phyloP scores from a whole-genome alignment of 768 basidiomycete genomes.

The Panus rudis region DNA sequence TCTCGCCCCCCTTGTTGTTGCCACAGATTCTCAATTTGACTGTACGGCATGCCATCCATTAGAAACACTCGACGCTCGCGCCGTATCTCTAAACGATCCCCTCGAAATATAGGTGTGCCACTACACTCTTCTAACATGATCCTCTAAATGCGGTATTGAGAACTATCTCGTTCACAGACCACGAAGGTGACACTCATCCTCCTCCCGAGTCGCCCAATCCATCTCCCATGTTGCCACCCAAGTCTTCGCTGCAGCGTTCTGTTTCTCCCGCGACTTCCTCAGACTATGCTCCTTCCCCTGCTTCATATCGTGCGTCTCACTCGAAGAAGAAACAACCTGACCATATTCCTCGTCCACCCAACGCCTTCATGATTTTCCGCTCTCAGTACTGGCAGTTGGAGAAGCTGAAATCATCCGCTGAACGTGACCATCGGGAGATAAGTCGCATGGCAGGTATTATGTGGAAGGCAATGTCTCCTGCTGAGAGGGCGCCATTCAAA shows the following conservation, averaged over 20 bases:
- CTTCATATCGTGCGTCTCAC: slow-evolving; percentile 25
- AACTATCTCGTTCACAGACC: too few relatives aligned
- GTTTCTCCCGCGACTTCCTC: not conserved
- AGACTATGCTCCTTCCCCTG: not conserved
- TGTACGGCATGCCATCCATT: slow-evolving; percentile 27
- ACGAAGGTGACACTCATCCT: too few relatives aligned
- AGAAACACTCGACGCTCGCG: slow-evolving; percentile 36
- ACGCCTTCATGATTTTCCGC: slow-evolving; percentile 82
- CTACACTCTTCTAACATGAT: too few relatives aligned
- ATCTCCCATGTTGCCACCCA: not conserved
- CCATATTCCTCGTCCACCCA: slow-evolving; percentile 71
- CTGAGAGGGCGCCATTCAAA: slow-evolving; percentile 41
- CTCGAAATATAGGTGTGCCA: too few relatives aligned
- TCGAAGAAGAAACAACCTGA: slow-evolving; percentile 33
- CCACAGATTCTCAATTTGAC: slow-evolving; percentile 5
- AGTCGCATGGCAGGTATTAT: slow-evolving; percentile 61
- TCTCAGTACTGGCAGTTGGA: slow-evolving; percentile 54
- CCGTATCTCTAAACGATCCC: slow-evolving; percentile 34
- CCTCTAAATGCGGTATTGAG: too few relatives aligned
- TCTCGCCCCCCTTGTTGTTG: slow-evolving; percentile 4
- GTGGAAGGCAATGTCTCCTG: slow-evolving; percentile 52
- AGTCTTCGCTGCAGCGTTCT: not conserved
- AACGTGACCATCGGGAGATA: slow-evolving; percentile 67
- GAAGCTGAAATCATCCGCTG: slow-evolving; percentile 40
- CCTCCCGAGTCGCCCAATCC: not conserved